A percentile compares a stretch with the other conserved stretches of the same genome.
These are phyloP conservation scores for Hypomontagnella monticulosa DNA, from an alignment of 495 filamentous ascomycete species.

Conservation along the genomic window DNA sequence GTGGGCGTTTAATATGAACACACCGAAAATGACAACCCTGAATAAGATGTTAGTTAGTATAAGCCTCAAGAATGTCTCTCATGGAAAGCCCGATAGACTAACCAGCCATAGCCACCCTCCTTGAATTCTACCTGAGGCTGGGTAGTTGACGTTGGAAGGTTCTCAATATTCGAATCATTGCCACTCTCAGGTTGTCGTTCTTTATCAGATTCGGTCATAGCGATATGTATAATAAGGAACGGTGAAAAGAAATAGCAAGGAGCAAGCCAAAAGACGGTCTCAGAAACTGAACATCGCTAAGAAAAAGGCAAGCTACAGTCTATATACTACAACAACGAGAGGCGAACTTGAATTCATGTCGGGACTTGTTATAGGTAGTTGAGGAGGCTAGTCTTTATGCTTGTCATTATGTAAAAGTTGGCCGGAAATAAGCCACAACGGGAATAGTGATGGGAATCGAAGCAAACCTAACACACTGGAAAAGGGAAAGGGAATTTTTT, in stretches of 20 bases:
- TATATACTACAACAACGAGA: slow-evolving; percentile 13
- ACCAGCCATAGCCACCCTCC: slow-evolving; percentile 61
- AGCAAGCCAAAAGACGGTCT: not conserved
- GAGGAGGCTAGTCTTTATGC: not conserved
- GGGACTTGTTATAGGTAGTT: not conserved
- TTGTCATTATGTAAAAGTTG: slow-evolving; percentile 17
- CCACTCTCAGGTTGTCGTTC: slow-evolving; percentile 7
- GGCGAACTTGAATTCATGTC: not conserved
- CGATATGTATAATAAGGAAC: not conserved
- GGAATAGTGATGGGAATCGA: not conserved
- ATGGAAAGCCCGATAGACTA: slow-evolving; percentile 8
- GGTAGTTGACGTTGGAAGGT: slow-evolving; percentile 8
- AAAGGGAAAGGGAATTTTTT: not conserved
- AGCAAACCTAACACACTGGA: not conserved
- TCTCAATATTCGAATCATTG: slow-evolving; percentile 18
- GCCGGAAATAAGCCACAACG: slow-evolving; percentile 21
- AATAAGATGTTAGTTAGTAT: slow-evolving; percentile 6
- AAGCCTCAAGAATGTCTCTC: not conserved
- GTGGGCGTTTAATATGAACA: slow-evolving; percentile 65
- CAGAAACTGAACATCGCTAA: not conserved
- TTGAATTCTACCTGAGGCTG: slow-evolving; percentile 47
- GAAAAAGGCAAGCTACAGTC: not conserved
- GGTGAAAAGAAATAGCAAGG: slow-evolving; percentile 1
- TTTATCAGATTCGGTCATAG: slow-evolving; percentile 22
- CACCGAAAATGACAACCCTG: slow-evolving; percentile 62